Percentiles rank a stretch among this genome's conserved stretches.
Conservation (phyloP, 176 grass and related monocot species). For the Ensete glaucum region DNA sequence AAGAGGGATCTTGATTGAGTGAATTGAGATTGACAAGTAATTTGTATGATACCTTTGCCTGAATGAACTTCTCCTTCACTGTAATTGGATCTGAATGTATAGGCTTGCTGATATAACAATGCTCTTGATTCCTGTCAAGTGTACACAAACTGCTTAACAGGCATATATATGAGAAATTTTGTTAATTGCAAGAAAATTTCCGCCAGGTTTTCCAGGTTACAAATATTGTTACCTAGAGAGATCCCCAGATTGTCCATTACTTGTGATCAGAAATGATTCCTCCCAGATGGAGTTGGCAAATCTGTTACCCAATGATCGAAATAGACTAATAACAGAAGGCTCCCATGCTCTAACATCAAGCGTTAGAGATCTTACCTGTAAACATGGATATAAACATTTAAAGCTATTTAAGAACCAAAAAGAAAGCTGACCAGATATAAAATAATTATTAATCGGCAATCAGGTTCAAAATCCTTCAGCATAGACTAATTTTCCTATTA, state of each 20-base stretch:
- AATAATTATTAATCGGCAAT: neutral
- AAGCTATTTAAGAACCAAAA: neutral
- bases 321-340: slow-evolving; percentile 77
- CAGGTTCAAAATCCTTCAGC: neutral
- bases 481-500: neutral
- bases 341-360: slow-evolving; percentile 99
- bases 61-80: slow-evolving; percentile 94
- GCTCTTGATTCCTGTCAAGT: slow-evolving; percentile 29
- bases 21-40: slow-evolving; percentile 12
- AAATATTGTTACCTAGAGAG: slow-evolving; percentile 42
- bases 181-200: neutral
- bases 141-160: neutral
- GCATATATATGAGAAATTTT: neutral
- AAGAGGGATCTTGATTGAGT: neutral
- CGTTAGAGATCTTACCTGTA: slow-evolving; percentile 85
- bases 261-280: slow-evolving; percentile 51
- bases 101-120: slow-evolving; percentile 45
- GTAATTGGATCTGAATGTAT: slow-evolving; percentile 82
- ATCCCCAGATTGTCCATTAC: slow-evolving; percentile 32
- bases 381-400: neutral
- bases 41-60: slow-evolving; percentile 64
- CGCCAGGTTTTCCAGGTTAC: neutral
- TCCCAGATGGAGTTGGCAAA: slow-evolving; percentile 93
- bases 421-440: neutral
- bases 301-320: slow-evolving; percentile 82